Percentiles rank a stretch among this genome's conserved stretches.
Conservation (phyloP, 768 basidiomycete genomes). For the Boletus tylopilopsis region DNA sequence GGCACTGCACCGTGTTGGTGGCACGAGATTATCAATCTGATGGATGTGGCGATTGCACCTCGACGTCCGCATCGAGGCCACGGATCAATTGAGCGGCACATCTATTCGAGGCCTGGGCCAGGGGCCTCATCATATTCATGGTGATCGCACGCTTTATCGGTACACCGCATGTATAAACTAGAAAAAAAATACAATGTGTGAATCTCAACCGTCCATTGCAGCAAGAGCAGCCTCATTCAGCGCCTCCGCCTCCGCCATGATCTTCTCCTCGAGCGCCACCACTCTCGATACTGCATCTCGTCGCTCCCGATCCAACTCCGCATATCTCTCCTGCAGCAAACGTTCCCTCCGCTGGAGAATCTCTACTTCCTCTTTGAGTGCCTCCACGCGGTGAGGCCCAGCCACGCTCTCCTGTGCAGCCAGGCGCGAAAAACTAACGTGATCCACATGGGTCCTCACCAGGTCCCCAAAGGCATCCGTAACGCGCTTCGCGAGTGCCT, state of each 20-base stretch:
- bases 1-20: too few relatives aligned
- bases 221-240: constrained; percentile 74
- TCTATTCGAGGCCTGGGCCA: too few relatives aligned
- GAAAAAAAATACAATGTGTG: neutral
- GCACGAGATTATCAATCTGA: too few relatives aligned
- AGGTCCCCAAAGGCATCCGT: constrained; percentile 69
- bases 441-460: constrained; percentile 60
- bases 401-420: constrained; percentile 67
- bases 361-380: constrained; percentile 86
- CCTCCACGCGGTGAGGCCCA: constrained; percentile 73
- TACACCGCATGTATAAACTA: constrained; percentile 6
- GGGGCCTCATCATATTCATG: too few relatives aligned
- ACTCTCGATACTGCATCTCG: constrained; percentile 57
- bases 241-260: constrained; percentile 83
- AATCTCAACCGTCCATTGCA: constrained; percentile 45
- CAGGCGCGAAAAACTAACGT: constrained; percentile 76
- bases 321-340: constrained; percentile 76
- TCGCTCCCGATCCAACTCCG: constrained; percentile 74
- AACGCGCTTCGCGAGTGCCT: constrained; percentile 59
- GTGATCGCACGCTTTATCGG: too few relatives aligned
- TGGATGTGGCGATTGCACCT: too few relatives aligned
- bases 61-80: too few relatives aligned
- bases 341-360: constrained; percentile 72
- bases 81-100: too few relatives aligned
- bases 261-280: constrained; percentile 70